Evolutionary conservation across 1,284 basidiomycete genomes (phyloP).

Genomic region (Trichosporon asahii): DNA sequence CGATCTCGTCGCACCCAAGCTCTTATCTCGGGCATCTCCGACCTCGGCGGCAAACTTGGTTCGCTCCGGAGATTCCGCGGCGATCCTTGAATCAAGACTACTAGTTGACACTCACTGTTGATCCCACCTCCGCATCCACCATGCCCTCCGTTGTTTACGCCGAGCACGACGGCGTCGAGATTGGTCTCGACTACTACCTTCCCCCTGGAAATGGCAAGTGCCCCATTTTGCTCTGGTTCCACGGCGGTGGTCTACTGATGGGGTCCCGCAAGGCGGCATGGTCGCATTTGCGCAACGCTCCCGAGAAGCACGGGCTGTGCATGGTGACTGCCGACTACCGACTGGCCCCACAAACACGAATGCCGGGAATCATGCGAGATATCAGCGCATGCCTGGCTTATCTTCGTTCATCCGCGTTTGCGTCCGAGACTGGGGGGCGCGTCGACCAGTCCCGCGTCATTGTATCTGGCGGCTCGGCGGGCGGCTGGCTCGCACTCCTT

Average conservation of each 20-base stretch:
- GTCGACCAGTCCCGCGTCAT: conserved; percentile 19
- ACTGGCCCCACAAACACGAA: conserved; percentile 18
- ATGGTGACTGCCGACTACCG: conserved; percentile 23
- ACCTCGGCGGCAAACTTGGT: no score
- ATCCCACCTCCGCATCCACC: background rate
- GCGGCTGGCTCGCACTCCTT: conserved; percentile 23
- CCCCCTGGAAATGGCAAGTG: background rate
- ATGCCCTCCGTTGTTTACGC: background rate
- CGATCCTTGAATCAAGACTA: no score
- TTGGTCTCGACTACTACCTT: background rate
- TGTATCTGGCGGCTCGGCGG: conserved; percentile 20
- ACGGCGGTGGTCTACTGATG: conserved; percentile 7
- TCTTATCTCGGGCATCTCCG: no score
- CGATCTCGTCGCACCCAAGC: no score
- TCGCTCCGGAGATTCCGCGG: no score
- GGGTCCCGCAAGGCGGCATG: background rate
- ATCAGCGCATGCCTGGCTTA: background rate
- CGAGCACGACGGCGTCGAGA: background rate
- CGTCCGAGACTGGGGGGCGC: conserved; percentile 3
- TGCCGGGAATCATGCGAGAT: conserved; percentile 16
- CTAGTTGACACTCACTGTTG: background rate
- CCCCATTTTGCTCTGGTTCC: conserved; percentile 15
- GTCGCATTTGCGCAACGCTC: conserved; percentile 17
- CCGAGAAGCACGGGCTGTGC: conserved; percentile 17
- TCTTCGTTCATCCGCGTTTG: conserved; percentile 15